These are phyloP conservation scores for Candida hungchunana DNA, from an alignment of 805 yeast genomes.

Conservation along the genomic window DNA sequence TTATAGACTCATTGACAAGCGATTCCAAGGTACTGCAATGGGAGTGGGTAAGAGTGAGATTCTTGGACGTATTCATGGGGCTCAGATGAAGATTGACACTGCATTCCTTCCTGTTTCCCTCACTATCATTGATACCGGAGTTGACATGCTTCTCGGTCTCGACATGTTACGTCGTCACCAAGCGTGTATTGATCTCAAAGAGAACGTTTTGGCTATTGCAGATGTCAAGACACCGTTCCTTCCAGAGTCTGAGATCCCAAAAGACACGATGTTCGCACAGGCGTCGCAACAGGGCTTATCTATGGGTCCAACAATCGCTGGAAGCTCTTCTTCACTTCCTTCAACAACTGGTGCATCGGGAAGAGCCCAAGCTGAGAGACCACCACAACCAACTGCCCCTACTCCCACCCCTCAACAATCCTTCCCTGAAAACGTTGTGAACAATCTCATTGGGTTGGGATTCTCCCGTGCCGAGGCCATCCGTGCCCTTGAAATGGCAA, in stretches of 20 bases:
- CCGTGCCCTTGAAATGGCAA: slow-evolving; percentile 57
- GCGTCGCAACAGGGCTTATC: slow-evolving; percentile 1
- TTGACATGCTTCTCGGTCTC: slow-evolving; percentile 78
- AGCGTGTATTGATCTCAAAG: slow-evolving; percentile 70
- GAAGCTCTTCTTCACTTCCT: slow-evolving; percentile 8
- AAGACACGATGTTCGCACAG: slow-evolving; percentile 11
- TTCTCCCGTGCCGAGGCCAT: slow-evolving; percentile 62
- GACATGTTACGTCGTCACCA: slow-evolving; percentile 90
- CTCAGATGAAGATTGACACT: slow-evolving; percentile 74
- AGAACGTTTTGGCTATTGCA: slow-evolving; percentile 65
- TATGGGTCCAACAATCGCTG: background rate
- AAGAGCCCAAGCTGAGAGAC: background rate
- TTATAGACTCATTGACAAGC: slow-evolving; percentile 66
- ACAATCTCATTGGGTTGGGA: slow-evolving; percentile 62
- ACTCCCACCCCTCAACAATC: background rate
- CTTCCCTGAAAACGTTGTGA: slow-evolving; percentile 35
- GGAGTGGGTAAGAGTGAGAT: slow-evolving; percentile 87
- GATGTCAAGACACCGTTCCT: slow-evolving; percentile 69
- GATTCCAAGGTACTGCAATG: slow-evolving; percentile 69
- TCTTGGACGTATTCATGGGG: slow-evolving; percentile 82
- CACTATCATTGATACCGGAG: slow-evolving; percentile 64
- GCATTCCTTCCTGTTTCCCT: slow-evolving; percentile 63
- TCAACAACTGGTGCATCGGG: slow-evolving; percentile 1
- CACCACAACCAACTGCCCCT: background rate
- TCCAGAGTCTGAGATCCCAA: slow-evolving; percentile 65